Evolutionary conservation across 2,329 filamentous ascomycete genomes (phyloP).

Genomic region (Cladosporium oxysporum): DNA sequence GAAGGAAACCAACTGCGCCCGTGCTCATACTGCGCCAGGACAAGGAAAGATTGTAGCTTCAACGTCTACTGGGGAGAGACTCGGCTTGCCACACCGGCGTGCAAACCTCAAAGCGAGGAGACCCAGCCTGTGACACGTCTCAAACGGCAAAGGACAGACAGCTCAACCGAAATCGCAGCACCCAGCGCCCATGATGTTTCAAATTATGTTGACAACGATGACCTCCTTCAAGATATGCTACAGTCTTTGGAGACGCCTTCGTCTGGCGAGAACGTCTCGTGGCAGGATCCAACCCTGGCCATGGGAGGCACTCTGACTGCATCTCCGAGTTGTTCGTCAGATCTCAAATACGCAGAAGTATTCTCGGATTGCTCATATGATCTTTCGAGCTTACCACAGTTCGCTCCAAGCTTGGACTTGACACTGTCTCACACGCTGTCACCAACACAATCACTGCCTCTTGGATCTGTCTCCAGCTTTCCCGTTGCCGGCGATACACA

Average conservation of each 20-base stretch:
- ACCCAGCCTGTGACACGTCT: background rate
- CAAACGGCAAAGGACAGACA: background rate
- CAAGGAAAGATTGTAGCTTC: background rate
- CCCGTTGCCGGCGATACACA: background rate
- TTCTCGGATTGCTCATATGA: background rate
- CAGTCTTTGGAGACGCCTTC: conserved; percentile 4
- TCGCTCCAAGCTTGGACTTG: background rate
- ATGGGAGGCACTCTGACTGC: background rate
- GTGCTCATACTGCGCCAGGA: conserved; percentile 14
- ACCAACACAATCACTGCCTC: background rate
- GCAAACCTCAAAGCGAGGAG: background rate
- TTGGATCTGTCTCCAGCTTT: background rate
- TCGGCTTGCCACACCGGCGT: background rate
- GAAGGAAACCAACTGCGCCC: background rate
- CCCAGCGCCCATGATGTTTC: background rate
- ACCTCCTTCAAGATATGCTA: conserved; percentile 1
- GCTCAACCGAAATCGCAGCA: background rate
- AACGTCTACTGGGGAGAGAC: conserved; percentile 7
- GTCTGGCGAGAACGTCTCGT: background rate
- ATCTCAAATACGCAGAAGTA: background rate
- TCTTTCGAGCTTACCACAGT: background rate
- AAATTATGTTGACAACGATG: background rate
- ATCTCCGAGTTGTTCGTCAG: background rate
- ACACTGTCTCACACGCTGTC: background rate
- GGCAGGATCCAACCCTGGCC: background rate